Percentiles rank a stretch among this genome's conserved stretches.
Conservation (phyloP, 495 filamentous ascomycete genomes). For the Aspergillus baeticus region DNA sequence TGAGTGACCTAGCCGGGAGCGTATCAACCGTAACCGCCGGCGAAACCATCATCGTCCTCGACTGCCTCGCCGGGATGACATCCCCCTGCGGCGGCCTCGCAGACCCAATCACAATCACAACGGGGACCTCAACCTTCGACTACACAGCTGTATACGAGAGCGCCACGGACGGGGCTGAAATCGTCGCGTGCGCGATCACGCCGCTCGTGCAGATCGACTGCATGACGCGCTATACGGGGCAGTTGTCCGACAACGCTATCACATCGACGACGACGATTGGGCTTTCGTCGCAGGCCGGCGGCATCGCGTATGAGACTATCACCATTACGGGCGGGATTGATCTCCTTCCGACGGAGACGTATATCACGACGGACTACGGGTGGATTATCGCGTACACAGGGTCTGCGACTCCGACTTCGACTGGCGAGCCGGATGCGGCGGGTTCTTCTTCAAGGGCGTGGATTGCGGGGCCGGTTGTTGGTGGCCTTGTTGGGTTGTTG, state of each 20-base stretch:
- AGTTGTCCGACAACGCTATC: background rate
- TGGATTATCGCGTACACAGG: too few relatives aligned
- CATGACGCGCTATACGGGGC: too few relatives aligned
- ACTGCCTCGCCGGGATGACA: background rate
- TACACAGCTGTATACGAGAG: background rate
- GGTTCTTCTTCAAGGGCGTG: slow-evolving; percentile 1
- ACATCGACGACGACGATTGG: background rate
- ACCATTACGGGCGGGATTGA: background rate
- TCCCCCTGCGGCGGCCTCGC: background rate
- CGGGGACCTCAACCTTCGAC: background rate
- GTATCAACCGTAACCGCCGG: too few relatives aligned
- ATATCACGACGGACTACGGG: background rate
- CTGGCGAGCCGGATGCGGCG: background rate
- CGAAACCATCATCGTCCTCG: background rate
- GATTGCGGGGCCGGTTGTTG: background rate
- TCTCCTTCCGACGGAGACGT: background rate
- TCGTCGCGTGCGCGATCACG: background rate
- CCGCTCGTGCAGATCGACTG: too few relatives aligned
- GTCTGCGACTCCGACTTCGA: too few relatives aligned
- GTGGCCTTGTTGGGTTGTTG: background rate
- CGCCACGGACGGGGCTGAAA: background rate
- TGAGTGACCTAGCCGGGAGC: too few relatives aligned
- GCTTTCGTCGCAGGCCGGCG: background rate
- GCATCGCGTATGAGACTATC: background rate
- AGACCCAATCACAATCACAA: background rate